Evolutionary conservation across 2,329 filamentous ascomycete species (phyloP), one percentile per base, ranked within the genome.

Genomic region (Arachnopeziza araneosa): DNA sequence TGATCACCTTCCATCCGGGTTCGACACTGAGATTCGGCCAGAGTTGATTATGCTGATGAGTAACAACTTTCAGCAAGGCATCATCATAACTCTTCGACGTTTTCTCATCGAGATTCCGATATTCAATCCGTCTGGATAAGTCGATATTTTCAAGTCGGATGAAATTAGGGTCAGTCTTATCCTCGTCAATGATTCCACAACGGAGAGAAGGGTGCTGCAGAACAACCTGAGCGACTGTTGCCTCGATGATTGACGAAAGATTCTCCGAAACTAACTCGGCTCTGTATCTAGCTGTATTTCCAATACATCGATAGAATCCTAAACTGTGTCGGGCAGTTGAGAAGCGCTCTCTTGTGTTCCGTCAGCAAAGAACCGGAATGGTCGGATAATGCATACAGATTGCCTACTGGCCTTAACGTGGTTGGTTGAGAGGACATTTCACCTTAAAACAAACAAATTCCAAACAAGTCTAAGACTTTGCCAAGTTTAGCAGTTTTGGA

Each of bases 221-320:
- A 17, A 82, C 67, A 22, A 83, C 68, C 10, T 69, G 59, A 2
- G 70, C 70, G 9, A 82, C 60, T 0, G 79, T 79, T 6, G 67
- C 56, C 56, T 75, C 70, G 19, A 82, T 60, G 19, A 68, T 62
- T 9, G 60, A 52, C 17, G 58, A 55, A 19, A 73, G 30, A 14
- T 52, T 60, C 24, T 63, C 52, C 6, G 57, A 51, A 50, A 52
- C 50, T 19, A 65, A 67, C 52, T 61, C 68, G 58, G 56, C 62
- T 65, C 63, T 81, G 81, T 83, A 83, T 48, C 76, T 76, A 49
- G 76, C 76, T 12, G 78, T 77, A 32, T 78, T 73, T 52, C 73
- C 70, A 14, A 83, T 79, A 53, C 77, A 76, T 59, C 60, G 56
- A 24, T 68, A 68, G n/a, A 53, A 59, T 52, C 64, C 64, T 1